phyloP scores from a whole-genome alignment of 2,329 filamentous ascomycete genomes.

The Pestalotiopsis sp. region DNA sequence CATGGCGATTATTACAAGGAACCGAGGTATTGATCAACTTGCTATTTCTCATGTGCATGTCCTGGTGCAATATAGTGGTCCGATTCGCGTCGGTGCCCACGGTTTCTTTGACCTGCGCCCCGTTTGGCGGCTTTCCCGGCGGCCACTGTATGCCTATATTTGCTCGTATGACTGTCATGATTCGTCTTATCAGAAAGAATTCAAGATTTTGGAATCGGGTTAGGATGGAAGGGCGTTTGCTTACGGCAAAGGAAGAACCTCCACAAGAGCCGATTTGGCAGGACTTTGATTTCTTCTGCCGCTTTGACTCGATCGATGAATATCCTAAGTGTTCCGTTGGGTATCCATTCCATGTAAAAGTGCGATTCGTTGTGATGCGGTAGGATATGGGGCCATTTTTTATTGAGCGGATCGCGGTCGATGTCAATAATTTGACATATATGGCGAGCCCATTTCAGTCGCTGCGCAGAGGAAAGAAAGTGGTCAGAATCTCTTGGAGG shows the following conservation, averaged over 20 bases:
- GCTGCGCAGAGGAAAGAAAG: not conserved
- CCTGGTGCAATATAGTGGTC: not conserved
- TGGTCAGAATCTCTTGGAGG: not conserved
- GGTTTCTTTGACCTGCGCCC: not conserved
- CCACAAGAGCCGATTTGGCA: not conserved
- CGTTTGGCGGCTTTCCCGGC: not conserved
- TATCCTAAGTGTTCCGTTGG: not conserved
- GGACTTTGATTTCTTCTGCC: not conserved
- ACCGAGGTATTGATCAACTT: not conserved
- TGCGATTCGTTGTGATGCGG: not conserved
- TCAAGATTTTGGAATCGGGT: not conserved
- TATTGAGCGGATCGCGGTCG: not conserved
- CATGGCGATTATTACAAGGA: not conserved
- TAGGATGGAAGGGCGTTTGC: not conserved
- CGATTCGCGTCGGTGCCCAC: not conserved
- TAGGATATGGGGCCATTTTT: not conserved
- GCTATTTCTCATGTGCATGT: not conserved
- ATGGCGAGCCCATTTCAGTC: not conserved
- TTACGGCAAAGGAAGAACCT: conserved; percentile 3
- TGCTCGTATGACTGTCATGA: not conserved
- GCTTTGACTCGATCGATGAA: not conserved
- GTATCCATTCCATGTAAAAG: not conserved
- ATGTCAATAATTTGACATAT: not conserved
- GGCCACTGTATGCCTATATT: not conserved
- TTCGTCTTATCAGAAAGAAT: not conserved